These are phyloP conservation scores for Eucalyptus marginata DNA, from an alignment of 345 rosid genomes.

Conservation along the genomic window DNA sequence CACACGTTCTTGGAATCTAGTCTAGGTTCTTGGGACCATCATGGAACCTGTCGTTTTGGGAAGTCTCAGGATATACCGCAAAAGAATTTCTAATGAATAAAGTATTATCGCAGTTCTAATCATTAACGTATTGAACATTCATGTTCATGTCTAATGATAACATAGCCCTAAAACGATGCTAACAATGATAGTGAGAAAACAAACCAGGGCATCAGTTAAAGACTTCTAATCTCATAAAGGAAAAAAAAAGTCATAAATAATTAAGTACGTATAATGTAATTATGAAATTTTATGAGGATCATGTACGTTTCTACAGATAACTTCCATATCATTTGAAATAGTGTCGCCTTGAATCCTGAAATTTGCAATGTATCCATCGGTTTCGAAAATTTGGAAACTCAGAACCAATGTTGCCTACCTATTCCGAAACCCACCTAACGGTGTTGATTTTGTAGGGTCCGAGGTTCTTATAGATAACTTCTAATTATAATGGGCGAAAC, in stretches of 20 bases:
- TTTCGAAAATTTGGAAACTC: no score
- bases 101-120: not conserved
- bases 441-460: not conserved
- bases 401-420: no score
- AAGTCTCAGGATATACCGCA: not conserved
- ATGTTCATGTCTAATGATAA: not conserved
- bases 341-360: fast-evolving
- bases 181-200: not conserved
- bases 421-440: fast-evolving
- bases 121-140: not conserved
- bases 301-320: fast-evolving
- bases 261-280: not conserved
- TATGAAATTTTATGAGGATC: not conserved
- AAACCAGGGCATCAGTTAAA: not conserved
- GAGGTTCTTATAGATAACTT: not conserved
- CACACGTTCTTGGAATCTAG: not conserved
- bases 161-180: not conserved
- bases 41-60: not conserved
- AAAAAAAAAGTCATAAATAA: not conserved
- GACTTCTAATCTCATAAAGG: not conserved
- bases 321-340: fast-evolving
- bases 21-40: not conserved
- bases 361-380: fast-evolving
- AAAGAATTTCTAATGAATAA: not conserved
- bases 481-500: not conserved